These are phyloP conservation scores for Fusarium drepaniforme DNA, from an alignment of 2,329 filamentous ascomycete genomes.

Conservation along the genomic window DNA sequence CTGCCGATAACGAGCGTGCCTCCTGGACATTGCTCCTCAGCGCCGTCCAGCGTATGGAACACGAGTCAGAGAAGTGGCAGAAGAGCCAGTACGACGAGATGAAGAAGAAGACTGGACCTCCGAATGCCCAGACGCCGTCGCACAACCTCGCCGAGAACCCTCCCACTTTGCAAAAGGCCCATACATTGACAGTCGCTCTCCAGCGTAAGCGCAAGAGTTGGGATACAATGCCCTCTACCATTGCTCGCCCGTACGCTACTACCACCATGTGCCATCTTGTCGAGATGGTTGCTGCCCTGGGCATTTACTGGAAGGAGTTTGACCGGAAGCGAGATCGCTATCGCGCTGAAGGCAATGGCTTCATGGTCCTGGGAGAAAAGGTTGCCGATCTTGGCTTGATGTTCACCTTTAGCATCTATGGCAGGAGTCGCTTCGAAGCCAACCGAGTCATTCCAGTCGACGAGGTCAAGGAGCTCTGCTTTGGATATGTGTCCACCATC, in stretches of 20 bases:
- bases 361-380: slow-evolving; percentile 60
- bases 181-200: slow-evolving; percentile 59
- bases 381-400: slow-evolving; percentile 64
- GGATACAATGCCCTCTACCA: slow-evolving; percentile 63
- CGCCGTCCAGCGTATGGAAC: slow-evolving; percentile 63
- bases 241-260: slow-evolving; percentile 64
- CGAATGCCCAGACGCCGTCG: slow-evolving; percentile 15
- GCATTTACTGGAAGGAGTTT: slow-evolving; percentile 71
- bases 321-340: slow-evolving; percentile 64
- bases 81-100: slow-evolving; percentile 44
- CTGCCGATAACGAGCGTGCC: slow-evolving; percentile 67
- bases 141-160: slow-evolving; percentile 40
- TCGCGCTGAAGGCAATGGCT: slow-evolving; percentile 68
- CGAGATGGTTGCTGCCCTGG: slow-evolving; percentile 66
- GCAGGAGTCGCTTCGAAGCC: slow-evolving; percentile 59
- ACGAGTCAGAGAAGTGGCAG: slow-evolving; percentile 62
- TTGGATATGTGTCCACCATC: slow-evolving; percentile 68
- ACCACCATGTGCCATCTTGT: slow-evolving; percentile 68
- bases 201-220: slow-evolving; percentile 62
- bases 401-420: slow-evolving; percentile 66
- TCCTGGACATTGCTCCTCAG: slow-evolving; percentile 66
- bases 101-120: slow-evolving; percentile 42
- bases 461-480: slow-evolving; percentile 66
- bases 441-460: slow-evolving; percentile 66
- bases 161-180: slow-evolving; percentile 45